Percentiles rank a stretch among this genome's conserved stretches.
phyloP scores from a whole-genome alignment of 805 yeast species.

The Schizosaccharomyces japonicus region DNA sequence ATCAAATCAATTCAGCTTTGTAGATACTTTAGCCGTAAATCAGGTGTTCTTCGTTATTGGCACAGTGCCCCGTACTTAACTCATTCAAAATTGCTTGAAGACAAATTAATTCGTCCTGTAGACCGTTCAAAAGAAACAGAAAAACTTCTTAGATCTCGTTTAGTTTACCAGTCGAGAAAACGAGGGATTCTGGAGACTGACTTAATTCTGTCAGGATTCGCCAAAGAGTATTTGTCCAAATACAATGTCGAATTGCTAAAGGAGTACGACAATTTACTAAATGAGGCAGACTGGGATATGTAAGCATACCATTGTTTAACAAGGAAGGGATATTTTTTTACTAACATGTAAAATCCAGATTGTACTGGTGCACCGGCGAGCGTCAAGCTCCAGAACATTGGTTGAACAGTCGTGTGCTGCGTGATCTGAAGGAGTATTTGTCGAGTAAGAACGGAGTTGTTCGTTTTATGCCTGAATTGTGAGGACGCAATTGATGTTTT shows the following conservation, averaged over 20 bases:
- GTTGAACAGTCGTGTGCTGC: background rate
- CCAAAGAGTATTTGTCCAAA: constrained; percentile 39
- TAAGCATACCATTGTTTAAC: constrained; percentile 21
- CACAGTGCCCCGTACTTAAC: too few relatives aligned
- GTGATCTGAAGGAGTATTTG: background rate
- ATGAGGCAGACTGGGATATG: constrained; percentile 97
- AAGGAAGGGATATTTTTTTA: background rate
- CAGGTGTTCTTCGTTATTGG: too few relatives aligned
- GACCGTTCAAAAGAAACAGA: constrained; percentile 49
- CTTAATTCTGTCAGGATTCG: constrained; percentile 59
- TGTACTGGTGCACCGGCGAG: constrained; percentile 1
- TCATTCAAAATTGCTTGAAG: too few relatives aligned
- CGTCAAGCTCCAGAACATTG: constrained; percentile 1
- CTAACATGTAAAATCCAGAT: background rate
- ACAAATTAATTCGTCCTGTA: constrained; percentile 67
- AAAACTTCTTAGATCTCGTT: constrained; percentile 61
- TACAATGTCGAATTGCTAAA: constrained; percentile 44
- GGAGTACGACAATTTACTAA: constrained; percentile 49
- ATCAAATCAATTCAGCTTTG: too few relatives aligned
- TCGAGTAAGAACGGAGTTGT: too few relatives aligned
- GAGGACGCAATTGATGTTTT: too few relatives aligned
- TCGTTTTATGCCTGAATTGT: too few relatives aligned
- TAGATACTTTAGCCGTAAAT: too few relatives aligned
- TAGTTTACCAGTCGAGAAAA: constrained; percentile 76
- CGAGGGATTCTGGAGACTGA: constrained; percentile 91